Percentiles rank a stretch among this genome's conserved stretches.
Evolutionary conservation across 2,329 filamentous ascomycete genomes (phyloP).

Genomic region (Colletotrichum costaricense): DNA sequence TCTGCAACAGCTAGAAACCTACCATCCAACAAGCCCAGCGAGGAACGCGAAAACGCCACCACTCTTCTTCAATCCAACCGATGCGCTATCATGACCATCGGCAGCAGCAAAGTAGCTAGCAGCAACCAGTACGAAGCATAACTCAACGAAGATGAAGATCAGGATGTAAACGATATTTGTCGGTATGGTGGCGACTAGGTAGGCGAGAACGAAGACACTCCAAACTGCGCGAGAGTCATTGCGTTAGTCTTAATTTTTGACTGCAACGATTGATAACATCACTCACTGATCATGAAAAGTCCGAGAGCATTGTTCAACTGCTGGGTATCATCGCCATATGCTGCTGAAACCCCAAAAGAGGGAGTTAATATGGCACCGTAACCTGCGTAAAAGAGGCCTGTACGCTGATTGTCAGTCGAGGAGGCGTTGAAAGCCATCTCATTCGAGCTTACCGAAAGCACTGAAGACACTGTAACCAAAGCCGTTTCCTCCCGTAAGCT

Average conservation of each 20-base stretch:
- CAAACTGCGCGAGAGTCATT: slow-evolving; percentile 35
- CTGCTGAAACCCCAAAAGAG: slow-evolving; percentile 39
- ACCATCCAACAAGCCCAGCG: slow-evolving; percentile 42
- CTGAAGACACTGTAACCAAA: slow-evolving; percentile 65
- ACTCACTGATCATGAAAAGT: slow-evolving; percentile 41
- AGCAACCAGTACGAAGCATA: slow-evolving; percentile 39
- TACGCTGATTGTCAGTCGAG: neutral
- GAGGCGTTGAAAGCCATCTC: neutral
- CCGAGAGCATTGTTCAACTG: slow-evolving; percentile 43
- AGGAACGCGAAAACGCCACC: slow-evolving; percentile 41
- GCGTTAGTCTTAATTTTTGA: neutral
- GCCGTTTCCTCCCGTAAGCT: slow-evolving; percentile 62
- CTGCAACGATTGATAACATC: rapidly evolving
- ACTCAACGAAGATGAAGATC: slow-evolving; percentile 40
- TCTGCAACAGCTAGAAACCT: neutral
- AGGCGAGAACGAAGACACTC: slow-evolving; percentile 41
- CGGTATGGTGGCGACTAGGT: slow-evolving; percentile 40
- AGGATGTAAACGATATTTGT: slow-evolving; percentile 41
- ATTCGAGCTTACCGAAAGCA: slow-evolving; percentile 56
- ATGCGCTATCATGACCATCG: slow-evolving; percentile 36
- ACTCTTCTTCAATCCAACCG: slow-evolving; percentile 38
- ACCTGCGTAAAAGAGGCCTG: slow-evolving; percentile 42
- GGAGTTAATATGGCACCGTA: slow-evolving; percentile 42
- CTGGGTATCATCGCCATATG: slow-evolving; percentile 39
- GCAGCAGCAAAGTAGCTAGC: slow-evolving; percentile 42